Base-by-base conservation (phyloP, 495 filamentous ascomycete species). In the Aspergillus homomorphus region DNA sequence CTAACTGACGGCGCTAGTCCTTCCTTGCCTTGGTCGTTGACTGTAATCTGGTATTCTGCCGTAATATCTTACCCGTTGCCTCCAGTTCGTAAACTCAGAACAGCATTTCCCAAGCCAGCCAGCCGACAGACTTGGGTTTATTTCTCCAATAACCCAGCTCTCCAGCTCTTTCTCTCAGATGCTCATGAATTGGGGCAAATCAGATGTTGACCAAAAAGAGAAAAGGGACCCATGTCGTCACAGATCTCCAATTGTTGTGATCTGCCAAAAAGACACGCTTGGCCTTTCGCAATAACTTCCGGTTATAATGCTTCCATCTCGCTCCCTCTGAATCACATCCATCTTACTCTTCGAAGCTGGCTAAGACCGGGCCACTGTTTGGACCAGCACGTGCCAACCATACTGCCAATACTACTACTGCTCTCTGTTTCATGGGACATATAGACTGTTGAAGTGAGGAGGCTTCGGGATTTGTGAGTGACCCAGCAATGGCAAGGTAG, bases 1-100 rank as follows among this genome's bases (percentile, higher is more conserved):
- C 33, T 49, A 50, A 44, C 33, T 53, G 58, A 53, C 50, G 53
- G 53, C 58, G 59, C 62, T 61, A 65, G 56, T 59, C 56, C 30
- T 53, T 41, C 18, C 51, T 53, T 53, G 42, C 51, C 14, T 16
- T 26, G 15, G 12, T 49, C 28, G 51, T 12, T 38, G n/a, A 38
- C 33, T 38, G 33, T 38, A 38, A 38, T 14, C 15, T 14, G 10
- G 59, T 61, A 61, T 54, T 44, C 33, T 8, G 15, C 51, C 42
- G 59, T 61, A 61, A 57, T 49, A 23, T 45, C 18, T 61, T 53
- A 53, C 53, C 49, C 54, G 43, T 46, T 24, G 22, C 16, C 33
- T 57, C 26, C 59, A 38, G 4, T 38, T 12, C 10, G 33, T 38
- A 38, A 38, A 2, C 12, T 12, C 33, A 38, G 15, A 38, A 38